These are phyloP conservation scores for Moesziomyces sp. DNA, from an alignment of 1,284 basidiomycete genomes.

Conservation along the genomic window DNA sequence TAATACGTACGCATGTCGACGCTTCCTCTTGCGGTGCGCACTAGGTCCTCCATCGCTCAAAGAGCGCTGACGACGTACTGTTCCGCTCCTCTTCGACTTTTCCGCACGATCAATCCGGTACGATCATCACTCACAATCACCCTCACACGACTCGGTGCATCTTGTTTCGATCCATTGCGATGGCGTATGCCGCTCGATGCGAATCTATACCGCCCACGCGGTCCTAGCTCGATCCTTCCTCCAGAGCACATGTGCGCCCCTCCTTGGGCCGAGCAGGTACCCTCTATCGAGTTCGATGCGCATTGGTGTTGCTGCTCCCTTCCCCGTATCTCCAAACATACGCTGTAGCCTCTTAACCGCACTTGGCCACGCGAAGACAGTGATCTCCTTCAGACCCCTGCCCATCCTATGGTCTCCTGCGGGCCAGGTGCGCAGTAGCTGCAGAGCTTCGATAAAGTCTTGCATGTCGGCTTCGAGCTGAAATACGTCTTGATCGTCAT, in stretches of 20 bases:
- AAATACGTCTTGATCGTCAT: slow-evolving; percentile 18
- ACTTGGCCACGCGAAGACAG: slow-evolving; percentile 39
- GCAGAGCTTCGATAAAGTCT: slow-evolving; percentile 38
- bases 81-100: too few species aligned
- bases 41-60: not conserved
- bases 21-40: not conserved
- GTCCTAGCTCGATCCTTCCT: slow-evolving; percentile 30
- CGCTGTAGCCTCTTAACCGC: slow-evolving; percentile 24
- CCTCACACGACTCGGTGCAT: too few species aligned
- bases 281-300: slow-evolving; percentile 32
- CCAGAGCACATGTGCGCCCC: slow-evolving; percentile 47
- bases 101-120: too few species aligned
- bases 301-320: slow-evolving; percentile 7
- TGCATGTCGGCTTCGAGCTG: slow-evolving; percentile 37
- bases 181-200: not conserved
- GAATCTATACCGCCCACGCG: slow-evolving; percentile 27
- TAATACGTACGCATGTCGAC: not conserved
- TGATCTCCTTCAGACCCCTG: slow-evolving; percentile 21
- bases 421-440: slow-evolving; percentile 31
- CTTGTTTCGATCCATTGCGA: too few species aligned
- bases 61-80: not conserved
- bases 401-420: slow-evolving; percentile 22
- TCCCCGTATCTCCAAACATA: slow-evolving; percentile 4
- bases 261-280: slow-evolving; percentile 38
- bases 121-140: too few species aligned